Conservation (phyloP, 441 rosid species). For the Euphorbia celastroides region DNA sequence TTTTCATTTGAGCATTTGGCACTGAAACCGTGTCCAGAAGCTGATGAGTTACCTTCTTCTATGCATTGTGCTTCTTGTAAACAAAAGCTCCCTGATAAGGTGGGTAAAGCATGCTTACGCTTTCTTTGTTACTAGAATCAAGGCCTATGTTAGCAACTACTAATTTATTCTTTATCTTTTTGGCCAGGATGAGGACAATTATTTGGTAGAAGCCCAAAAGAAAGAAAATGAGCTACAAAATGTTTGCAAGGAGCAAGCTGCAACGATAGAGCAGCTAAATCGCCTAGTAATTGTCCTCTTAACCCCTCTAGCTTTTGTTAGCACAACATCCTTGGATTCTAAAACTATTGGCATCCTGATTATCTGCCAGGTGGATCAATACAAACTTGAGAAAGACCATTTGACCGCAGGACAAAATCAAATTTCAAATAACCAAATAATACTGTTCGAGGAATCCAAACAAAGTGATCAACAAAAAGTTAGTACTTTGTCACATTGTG, state of each 20-base stretch:
- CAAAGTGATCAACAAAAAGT: constrained; percentile 35
- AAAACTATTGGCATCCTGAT: constrained; percentile 20
- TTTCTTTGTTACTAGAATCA: background rate
- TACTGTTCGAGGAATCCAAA: constrained; percentile 26
- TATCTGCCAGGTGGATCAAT: constrained; percentile 57
- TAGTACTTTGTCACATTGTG: background rate
- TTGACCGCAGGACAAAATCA: constrained; percentile 6
- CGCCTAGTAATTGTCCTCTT: constrained; percentile 40
- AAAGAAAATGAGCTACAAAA: constrained; percentile 63
- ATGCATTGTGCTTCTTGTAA: constrained; percentile 66
- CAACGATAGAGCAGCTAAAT: constrained; percentile 68
- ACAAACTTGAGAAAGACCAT: constrained; percentile 36
- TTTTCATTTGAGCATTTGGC: constrained; percentile 76
- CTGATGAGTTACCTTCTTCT: constrained; percentile 35
- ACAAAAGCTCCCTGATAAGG: constrained; percentile 23
- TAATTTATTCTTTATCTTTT: background rate
- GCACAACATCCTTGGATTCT: constrained; percentile 10
- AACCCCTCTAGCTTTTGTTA: constrained; percentile 9
- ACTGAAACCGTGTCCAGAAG: constrained; percentile 54
- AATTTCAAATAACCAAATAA: constrained; percentile 20
- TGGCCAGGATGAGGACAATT: constrained; percentile 39
- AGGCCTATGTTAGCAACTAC: background rate
- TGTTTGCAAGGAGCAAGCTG: constrained; percentile 67
- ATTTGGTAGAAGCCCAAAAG: constrained; percentile 26
- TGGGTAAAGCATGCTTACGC: constrained; percentile 23